These are phyloP conservation scores for Daldinia sp. DNA, from an alignment of 2,329 filamentous ascomycete species.

Conservation along the genomic window DNA sequence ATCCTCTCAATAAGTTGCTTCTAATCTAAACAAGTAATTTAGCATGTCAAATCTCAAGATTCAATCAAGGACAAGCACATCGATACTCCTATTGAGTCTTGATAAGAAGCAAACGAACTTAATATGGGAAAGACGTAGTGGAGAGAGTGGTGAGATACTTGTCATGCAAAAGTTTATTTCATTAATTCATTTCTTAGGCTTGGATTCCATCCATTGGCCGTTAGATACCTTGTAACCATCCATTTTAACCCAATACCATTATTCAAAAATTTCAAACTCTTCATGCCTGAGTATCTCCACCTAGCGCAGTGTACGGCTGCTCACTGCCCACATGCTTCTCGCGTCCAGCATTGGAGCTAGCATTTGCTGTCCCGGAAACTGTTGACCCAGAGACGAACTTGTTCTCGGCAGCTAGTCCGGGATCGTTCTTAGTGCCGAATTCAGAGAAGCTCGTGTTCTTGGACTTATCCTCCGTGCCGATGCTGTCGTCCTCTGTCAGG, in stretches of 20 bases:
- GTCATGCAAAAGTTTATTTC: background rate
- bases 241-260: background rate
- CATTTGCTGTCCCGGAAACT: constrained; percentile 64
- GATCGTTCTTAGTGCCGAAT: constrained; percentile 62
- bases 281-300: constrained; percentile 40
- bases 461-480: constrained; percentile 54
- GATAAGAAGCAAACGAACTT: background rate
- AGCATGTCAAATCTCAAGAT: background rate
- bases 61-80: background rate
- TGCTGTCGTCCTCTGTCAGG: constrained; percentile 54
- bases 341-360: constrained; percentile 64
- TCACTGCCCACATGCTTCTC: constrained; percentile 52
- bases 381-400: constrained; percentile 65
- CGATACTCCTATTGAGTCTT: background rate
- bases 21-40: too few relatives aligned
- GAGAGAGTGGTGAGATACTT: background rate
- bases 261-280: background rate
- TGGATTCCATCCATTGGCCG: background rate
- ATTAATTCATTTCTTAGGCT: background rate
- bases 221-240: background rate
- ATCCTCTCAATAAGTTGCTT: too few relatives aligned
- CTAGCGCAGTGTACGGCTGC: constrained; percentile 44
- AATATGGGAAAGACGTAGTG: background rate
- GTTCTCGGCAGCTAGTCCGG: constrained; percentile 59
- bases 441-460: constrained; percentile 57